Evolutionary conservation across 106 monocot species (phyloP), one percentile per base, ranked within the genome.

Genomic region (Agapanthus africanus): DNA sequence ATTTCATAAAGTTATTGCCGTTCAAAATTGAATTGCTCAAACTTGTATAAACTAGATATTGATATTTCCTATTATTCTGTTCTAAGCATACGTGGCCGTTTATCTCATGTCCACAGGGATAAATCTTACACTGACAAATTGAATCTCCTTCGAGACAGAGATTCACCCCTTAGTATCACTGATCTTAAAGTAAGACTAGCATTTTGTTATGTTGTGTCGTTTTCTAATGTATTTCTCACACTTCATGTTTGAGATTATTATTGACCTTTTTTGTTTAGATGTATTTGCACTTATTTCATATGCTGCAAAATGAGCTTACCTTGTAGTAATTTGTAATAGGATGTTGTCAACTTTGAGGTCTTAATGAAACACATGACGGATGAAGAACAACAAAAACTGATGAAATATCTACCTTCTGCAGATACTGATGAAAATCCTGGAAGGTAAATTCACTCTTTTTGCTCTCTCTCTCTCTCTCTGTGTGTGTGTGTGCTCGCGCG

Each of bases 361-460:
- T 86, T 87, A 38, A 70, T 82, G 76, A 82, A 68, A 54, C 70
- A 72, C 54, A 38, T 91, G 41, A 84, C 86, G 15, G 37, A 54
- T 59, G 88, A 95, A 34, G 95, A 95, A 62, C 86, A 78, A 44
- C 77, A 81, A 21, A 70, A 57, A 50, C 71, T 95, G 74, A 67
- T 84, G 75, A 91, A 78, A 74, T 76, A 76, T 81, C 82, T 95
- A 30, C 91, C 95, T 78, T 63, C 76, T 77, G 50, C 54, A 11
- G 94, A 91, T 79, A 79, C 77, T 21, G 42, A 42, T 47, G 71
- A 75, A 72, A 35, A 41, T 74, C 83, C 94, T 66, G 81, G 83
- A 63, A 90, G 85, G 94, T 91, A 21, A 15, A 6, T 26, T 56
- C 31, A 23, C 36, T 26, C 33, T 37, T 13, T 54, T 54, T n/a